phyloP scores from a whole-genome alignment of 2,329 filamentous ascomycete genomes.

The Zelopaecilomyces penicillatus region DNA sequence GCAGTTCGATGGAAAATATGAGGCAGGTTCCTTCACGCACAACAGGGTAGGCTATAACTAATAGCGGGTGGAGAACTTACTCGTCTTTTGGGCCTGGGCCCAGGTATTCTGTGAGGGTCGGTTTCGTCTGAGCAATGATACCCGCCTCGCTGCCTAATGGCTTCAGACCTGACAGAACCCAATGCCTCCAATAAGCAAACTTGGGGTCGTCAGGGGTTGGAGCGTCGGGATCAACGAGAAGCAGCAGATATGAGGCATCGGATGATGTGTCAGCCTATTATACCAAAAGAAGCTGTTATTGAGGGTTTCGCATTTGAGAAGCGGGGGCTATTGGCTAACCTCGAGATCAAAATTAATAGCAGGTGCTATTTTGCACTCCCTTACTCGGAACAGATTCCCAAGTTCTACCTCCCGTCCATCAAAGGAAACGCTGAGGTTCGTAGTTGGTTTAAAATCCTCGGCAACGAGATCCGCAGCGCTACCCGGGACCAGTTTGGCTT shows the following conservation, averaged over 20 bases:
- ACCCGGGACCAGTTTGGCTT: slow-evolving; percentile 32
- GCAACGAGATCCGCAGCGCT: slow-evolving; percentile 32
- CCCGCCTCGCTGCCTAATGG: slow-evolving; percentile 17
- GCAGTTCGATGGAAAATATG: not conserved
- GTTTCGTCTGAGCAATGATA: slow-evolving; percentile 20
- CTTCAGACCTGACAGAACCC: slow-evolving; percentile 36
- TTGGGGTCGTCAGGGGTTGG: slow-evolving; percentile 47
- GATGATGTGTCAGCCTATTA: slow-evolving; percentile 16
- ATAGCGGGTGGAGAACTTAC: slow-evolving; percentile 19
- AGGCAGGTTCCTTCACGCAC: not conserved
- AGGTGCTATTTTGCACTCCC: slow-evolving; percentile 29
- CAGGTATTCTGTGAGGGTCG: slow-evolving; percentile 33
- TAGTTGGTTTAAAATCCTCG: slow-evolving; percentile 31
- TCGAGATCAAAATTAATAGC: slow-evolving; percentile 28
- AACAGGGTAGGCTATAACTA: no score
- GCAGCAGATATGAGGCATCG: slow-evolving; percentile 33
- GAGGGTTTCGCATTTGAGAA: not conserved
- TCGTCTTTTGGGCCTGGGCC: slow-evolving; percentile 38
- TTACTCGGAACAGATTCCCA: slow-evolving; percentile 32
- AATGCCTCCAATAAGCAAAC: slow-evolving; percentile 48
- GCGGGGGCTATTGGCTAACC: slow-evolving; percentile 8
- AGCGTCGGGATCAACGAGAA: slow-evolving; percentile 46
- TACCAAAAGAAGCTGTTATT: not conserved
- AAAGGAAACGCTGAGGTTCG: slow-evolving; percentile 29
- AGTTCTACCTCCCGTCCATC: slow-evolving; percentile 24